phyloP scores from a whole-genome alignment of 257 asterid genomes.

The Lavandula angustifolia region DNA sequence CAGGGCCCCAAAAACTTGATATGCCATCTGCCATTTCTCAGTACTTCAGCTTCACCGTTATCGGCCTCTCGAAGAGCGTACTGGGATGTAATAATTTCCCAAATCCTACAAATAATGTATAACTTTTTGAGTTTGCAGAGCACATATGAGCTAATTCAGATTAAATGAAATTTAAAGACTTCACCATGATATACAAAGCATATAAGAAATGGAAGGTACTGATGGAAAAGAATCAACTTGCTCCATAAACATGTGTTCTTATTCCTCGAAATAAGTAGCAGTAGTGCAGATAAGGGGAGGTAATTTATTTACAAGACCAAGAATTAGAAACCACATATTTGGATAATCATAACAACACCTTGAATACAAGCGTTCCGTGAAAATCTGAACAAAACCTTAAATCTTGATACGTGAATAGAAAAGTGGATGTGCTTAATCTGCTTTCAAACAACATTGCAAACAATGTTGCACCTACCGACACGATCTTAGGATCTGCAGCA shows the following conservation, averaged over 20 bases:
- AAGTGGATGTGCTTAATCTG: neutral
- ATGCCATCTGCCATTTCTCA: conserved; percentile 64
- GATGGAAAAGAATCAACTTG: neutral
- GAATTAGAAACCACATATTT: conserved; percentile 7
- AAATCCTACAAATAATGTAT: conserved; percentile 31
- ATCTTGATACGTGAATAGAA: neutral
- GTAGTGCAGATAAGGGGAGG: neutral
- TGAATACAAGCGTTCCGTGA: neutral
- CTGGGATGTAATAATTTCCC: conserved; percentile 18
- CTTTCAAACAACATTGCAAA: neutral
- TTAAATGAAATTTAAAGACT: conserved; percentile 1
- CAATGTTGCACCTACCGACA: neutral
- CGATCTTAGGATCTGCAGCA: conserved; percentile 7
- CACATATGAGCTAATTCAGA: neutral
- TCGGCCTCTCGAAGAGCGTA: conserved; percentile 15
- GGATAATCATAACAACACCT: conserved; percentile 7
- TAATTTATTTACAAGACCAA: neutral
- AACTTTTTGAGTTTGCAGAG: conserved; percentile 5
- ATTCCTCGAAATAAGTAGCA: neutral
- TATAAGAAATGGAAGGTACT: neutral
- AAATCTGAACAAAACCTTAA: neutral
- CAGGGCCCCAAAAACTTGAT: conserved; percentile 96
- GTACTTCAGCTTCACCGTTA: conserved; percentile 19
- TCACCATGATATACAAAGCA: conserved; percentile 2
- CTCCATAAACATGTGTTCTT: neutral